Percentiles rank a stretch among this genome's conserved stretches.
Evolutionary conservation across 495 filamentous ascomycete species (phyloP).

Genomic region (Hyaloscypha variabilis): DNA sequence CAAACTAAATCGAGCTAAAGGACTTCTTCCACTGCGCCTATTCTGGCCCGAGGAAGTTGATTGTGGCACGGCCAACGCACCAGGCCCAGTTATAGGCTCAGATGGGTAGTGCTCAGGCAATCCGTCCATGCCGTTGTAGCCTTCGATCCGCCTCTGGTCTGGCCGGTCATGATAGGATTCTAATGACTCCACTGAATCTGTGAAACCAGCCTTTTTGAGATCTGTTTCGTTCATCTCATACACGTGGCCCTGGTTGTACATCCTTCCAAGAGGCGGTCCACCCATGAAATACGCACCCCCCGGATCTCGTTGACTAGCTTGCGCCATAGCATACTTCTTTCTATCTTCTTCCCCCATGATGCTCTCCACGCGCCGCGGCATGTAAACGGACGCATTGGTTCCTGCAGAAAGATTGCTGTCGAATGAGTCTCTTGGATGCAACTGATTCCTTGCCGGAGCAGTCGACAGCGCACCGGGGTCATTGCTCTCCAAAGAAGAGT

Average conservation of each 20-base stretch:
- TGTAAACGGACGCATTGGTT: conserved; percentile 66
- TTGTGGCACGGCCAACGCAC: conserved; percentile 11
- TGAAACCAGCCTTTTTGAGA: conserved; percentile 46
- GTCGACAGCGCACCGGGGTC: conserved; percentile 18
- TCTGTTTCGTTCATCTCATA: conserved; percentile 57
- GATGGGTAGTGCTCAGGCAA: conserved; percentile 14
- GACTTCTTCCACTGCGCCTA: conserved; percentile 25
- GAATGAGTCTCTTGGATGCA: conserved; percentile 66
- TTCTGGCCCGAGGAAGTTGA: conserved; percentile 11
- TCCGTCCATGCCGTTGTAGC: conserved; percentile 19
- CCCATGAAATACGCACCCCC: conserved; percentile 51
- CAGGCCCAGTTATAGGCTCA: not conserved
- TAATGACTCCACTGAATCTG: conserved; percentile 43
- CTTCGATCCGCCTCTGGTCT: conserved; percentile 14
- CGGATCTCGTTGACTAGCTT: conserved; percentile 57
- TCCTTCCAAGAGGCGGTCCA: conserved; percentile 34
- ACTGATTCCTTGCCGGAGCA: conserved; percentile 44
- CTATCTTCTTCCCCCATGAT: conserved; percentile 81
- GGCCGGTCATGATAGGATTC: conserved; percentile 23
- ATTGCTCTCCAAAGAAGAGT: conserved; percentile 60
- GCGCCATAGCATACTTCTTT: conserved; percentile 69
- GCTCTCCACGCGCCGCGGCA: conserved; percentile 79
- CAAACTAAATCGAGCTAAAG: conserved; percentile 20
- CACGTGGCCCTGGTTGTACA: conserved; percentile 42
- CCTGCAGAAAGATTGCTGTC: conserved; percentile 69